Evolutionary conservation across 2,329 filamentous ascomycete genomes (phyloP), one percentile per base, ranked within the genome.

Genomic region (Alternaria burnsii): DNA sequence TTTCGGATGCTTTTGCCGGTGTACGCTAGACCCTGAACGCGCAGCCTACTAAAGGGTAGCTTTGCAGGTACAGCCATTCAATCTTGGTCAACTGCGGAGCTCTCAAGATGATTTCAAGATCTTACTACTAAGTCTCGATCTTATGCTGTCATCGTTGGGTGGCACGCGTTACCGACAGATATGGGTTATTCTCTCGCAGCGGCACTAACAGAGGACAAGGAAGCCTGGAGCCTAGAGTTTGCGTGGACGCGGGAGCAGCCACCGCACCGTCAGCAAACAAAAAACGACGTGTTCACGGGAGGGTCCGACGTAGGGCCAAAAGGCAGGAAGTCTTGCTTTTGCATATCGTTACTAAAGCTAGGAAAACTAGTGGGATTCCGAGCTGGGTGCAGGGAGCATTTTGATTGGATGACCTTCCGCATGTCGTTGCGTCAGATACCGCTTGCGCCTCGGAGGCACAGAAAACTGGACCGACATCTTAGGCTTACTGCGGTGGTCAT

Each of bases 231-330:
- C 58, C 46, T 55, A 34, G 38, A 30, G 58, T 48, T 53, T 62
- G 48, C 52, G 50, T 53, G 41, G 20, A 61, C 68, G 70, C 67
- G 71, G 46, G 40, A 57, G 59, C 58, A 52, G 68, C 70, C 28
- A 30, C 28, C 1, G 28, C 58, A 71, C 66, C 50, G 59, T 55
- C n/a, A 20, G 34, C 48, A 59, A 59, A 28, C 28, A 38, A 62
- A 22, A 67, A 67, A 66, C 70, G 68, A 71, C 46, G 20, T 41
- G 32, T 53, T 55, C 66, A 58, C 44, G 48, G 52, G 58, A 60
- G 59, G 64, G 24, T 28, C 30, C 28, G 59, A 44, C 20, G 52
- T 43, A 54, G 50, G 61, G 54, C 16, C 30, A 52, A 51, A 47
- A 26, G 20, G 40, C 48, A 36, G 34, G 36, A 28, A 48, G 20